A percentile compares a stretch with the other conserved stretches of the same genome.
These are phyloP conservation scores for Sordariomycetes sp. DNA, from an alignment of 2,329 filamentous ascomycete species.

Conservation along the genomic window DNA sequence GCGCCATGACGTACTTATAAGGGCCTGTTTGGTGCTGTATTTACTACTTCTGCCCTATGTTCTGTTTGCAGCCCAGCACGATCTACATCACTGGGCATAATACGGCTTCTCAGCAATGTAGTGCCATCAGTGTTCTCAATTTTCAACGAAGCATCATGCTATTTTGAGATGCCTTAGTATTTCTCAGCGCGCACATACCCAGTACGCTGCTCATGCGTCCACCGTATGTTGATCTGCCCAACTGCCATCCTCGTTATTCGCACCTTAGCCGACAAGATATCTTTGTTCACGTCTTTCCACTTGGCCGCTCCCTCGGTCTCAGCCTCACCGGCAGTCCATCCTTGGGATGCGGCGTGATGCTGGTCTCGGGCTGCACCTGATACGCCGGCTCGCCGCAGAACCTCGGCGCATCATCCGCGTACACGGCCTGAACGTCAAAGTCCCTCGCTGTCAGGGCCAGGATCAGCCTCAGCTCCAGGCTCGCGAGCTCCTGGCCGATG, in stretches of 20 bases:
- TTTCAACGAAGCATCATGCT: no score
- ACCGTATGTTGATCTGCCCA: no score
- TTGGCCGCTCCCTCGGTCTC: not conserved
- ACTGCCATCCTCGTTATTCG: not conserved
- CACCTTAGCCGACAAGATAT: not conserved
- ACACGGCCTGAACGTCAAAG: not conserved
- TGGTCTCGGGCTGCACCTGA: not conserved
- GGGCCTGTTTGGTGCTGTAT: no score
- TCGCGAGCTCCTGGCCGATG: slow-evolving; percentile 19
- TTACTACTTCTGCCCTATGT: no score
- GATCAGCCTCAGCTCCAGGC: slow-evolving; percentile 34
- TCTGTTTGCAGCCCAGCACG: no score
- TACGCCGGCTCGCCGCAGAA: not conserved
- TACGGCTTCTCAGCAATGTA: no score
- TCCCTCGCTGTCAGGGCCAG: slow-evolving; percentile 10
- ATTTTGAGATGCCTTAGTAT: no score
- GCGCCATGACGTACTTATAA: no score
- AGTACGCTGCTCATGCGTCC: no score
- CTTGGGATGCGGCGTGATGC: not conserved
- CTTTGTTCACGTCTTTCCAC: not conserved
- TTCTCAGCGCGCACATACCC: no score
- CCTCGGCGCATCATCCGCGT: not conserved
- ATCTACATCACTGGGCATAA: no score
- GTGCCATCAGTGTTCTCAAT: no score
- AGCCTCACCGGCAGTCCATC: not conserved